Base-by-base conservation (phyloP, 2,329 filamentous ascomycete species). In the Epichloe uncinata region DNA sequence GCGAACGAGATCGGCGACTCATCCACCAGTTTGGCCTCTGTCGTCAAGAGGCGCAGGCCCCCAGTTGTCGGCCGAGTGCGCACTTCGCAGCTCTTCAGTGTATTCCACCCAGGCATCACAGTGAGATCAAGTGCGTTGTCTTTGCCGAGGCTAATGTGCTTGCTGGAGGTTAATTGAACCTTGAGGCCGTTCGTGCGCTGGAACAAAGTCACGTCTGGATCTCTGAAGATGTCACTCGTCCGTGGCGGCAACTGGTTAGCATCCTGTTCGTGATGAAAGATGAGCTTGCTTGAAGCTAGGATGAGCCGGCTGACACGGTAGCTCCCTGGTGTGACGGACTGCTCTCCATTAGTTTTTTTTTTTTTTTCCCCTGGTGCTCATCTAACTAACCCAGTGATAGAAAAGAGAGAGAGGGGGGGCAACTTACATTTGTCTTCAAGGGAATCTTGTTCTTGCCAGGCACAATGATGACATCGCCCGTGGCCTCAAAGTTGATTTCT, bases 81-180 rank as follows among this genome's bases (percentile, higher is more conserved):
- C 35, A 86, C 64, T 48, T 83, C 79, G 48, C 77, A 82, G 18
- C 61, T 73, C 34, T 63, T 68, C 3, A 85, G 70, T 2, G 81
- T 66, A 60, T 95, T 95, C 76, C 84, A 85, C 1, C 89, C 90
- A 12, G 82, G 81, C 9, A 71, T 70, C 12, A 95, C 67, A 47
- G 81, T 74, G 18, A 98, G 70, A 52, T 95, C 86, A 0, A 97
- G 71, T 1, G 79, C 82, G 51, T 86, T 86, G 58, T 83, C 82
- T 56, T 82, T 82, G 61, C 94, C 87, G 5, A 98, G 78, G 54
- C 91, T 82, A 22, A 94, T 83, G 42, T 82, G 72, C 53, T 78
- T 84, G 0, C 85, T 81, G 0, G 85, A 73, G 41, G 71, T 73
- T 7, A 94, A 69, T 46, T 75, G 76, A 3, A 85, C 78, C 52